Evolutionary conservation across 108 stramenopile genomes (phyloP).

Genomic region (Fistulifera solaris): DNA sequence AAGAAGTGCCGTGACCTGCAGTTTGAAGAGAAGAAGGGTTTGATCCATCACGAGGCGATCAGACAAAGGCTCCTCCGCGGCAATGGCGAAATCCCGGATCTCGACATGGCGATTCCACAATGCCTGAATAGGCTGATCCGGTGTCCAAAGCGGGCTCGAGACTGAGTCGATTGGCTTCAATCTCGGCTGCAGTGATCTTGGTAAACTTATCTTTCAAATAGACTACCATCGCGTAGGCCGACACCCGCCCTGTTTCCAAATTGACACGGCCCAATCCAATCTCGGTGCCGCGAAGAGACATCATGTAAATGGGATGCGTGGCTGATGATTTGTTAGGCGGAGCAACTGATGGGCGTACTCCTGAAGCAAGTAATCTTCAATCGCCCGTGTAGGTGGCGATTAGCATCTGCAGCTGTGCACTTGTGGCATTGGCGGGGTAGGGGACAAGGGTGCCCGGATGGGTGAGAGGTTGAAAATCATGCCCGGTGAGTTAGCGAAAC

Average conservation of each 20-base stretch:
- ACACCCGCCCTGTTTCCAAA: too few relatives aligned
- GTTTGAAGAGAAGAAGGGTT: not conserved
- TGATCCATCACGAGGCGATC: too few relatives aligned
- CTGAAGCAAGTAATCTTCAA: too few relatives aligned
- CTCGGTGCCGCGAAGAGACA: not conserved
- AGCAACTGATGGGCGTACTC: too few relatives aligned
- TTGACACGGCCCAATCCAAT: not conserved
- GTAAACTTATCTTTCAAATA: not conserved
- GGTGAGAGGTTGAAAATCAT: too few relatives aligned
- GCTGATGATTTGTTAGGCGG: too few relatives aligned
- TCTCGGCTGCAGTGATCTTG: not conserved
- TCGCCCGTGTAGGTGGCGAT: too few relatives aligned
- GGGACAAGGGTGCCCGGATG: too few relatives aligned
- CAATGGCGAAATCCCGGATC: not conserved
- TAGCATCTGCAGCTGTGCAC: too few relatives aligned
- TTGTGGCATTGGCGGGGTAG: too few relatives aligned
- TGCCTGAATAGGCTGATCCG: conserved; percentile 1
- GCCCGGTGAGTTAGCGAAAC: not conserved
- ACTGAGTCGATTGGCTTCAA: not conserved
- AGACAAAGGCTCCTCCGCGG: not conserved
- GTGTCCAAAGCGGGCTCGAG: not conserved
- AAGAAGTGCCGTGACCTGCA: too few relatives aligned
- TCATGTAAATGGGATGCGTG: not conserved
- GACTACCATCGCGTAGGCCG: not conserved
- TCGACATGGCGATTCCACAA: not conserved